Conservation (phyloP, 257 asterid genomes). For the Dorcoceras hygrometricum region DNA sequence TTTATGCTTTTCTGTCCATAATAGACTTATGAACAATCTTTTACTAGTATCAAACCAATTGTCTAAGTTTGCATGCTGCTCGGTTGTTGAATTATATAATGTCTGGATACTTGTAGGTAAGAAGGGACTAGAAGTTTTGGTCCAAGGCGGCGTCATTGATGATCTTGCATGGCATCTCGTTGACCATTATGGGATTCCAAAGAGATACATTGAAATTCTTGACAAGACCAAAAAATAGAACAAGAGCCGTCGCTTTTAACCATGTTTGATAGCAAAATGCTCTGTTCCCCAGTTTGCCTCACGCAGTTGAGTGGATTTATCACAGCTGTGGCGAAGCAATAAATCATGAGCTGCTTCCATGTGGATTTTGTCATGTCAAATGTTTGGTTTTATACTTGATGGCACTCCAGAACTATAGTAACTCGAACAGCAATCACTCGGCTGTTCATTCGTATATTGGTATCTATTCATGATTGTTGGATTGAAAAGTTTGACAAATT, state of each 20-base stretch:
- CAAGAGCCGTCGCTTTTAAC: neutral
- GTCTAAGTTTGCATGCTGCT: neutral
- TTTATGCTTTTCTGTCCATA: neutral
- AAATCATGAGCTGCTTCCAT: neutral
- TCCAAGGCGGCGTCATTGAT: conserved; percentile 95
- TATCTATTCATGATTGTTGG: neutral
- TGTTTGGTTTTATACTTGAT: neutral
- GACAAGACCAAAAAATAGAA: conserved; percentile 82
- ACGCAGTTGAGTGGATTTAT: too few species aligned
- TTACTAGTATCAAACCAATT: neutral
- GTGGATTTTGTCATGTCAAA: neutral
- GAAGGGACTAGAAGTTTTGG: conserved; percentile 86
- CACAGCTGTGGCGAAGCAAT: neutral
- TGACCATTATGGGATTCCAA: conserved; percentile 79
- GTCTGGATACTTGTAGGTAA: conserved; percentile 47
- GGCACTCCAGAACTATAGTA: neutral
- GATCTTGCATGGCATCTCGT: conserved; percentile 80
- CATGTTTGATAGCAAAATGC: neutral
- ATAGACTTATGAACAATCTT: neutral
- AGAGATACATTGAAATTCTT: conserved; percentile 81
- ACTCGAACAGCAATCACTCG: neutral
- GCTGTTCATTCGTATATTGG: neutral
- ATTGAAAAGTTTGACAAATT: too few species aligned
- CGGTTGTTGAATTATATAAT: conserved; percentile 3
- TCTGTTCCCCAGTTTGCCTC: neutral